Percentiles rank a stretch among this genome's conserved stretches.
These are phyloP conservation scores for Trametes coccinea DNA, from an alignment of 768 basidiomycete species.

Conservation along the genomic window DNA sequence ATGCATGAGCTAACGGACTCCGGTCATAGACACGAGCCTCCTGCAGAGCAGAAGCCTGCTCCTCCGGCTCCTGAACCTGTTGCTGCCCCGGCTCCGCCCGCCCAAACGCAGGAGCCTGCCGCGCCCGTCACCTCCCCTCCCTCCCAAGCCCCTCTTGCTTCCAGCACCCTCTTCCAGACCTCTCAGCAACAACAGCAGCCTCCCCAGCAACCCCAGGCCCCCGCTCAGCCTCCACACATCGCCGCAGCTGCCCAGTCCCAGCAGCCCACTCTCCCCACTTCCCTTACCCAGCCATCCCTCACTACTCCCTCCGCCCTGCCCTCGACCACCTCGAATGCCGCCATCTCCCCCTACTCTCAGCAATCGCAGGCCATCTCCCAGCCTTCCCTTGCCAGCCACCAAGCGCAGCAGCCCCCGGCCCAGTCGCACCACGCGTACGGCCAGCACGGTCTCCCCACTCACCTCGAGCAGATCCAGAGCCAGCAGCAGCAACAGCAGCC, in stretches of 20 bases:
- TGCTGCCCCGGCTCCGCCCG: conserved; percentile 17
- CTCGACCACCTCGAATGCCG: conserved; percentile 31
- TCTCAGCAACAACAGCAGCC: conserved; percentile 21
- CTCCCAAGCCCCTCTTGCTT: conserved; percentile 33
- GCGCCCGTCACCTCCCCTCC: conserved; percentile 31
- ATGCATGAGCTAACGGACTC: neutral
- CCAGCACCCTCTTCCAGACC: conserved; percentile 25
- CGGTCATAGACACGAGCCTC: conserved; percentile 33
- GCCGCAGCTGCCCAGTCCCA: conserved; percentile 25
- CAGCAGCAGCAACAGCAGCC: conserved; percentile 37
- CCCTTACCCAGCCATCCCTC: conserved; percentile 31
- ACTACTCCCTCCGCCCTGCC: conserved; percentile 30
- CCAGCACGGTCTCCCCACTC: conserved; percentile 65
- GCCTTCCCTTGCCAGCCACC: conserved; percentile 26
- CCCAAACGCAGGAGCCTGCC: conserved; percentile 20
- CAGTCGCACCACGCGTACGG: conserved; percentile 50
- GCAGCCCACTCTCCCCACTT: conserved; percentile 21
- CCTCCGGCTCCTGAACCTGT: conserved; percentile 30
- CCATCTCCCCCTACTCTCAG: conserved; percentile 35
- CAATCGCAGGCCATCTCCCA: conserved; percentile 29
- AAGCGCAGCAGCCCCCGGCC: conserved; percentile 23
- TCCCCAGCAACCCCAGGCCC: conserved; percentile 33
- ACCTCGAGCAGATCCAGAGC: conserved; percentile 60
- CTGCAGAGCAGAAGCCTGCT: conserved; percentile 29
- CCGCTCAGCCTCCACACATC: conserved; percentile 30